Evolutionary conservation across 2,329 filamentous ascomycete species (phyloP), one percentile per base, ranked within the genome.

Genomic region (Paecilomyces niveus): DNA sequence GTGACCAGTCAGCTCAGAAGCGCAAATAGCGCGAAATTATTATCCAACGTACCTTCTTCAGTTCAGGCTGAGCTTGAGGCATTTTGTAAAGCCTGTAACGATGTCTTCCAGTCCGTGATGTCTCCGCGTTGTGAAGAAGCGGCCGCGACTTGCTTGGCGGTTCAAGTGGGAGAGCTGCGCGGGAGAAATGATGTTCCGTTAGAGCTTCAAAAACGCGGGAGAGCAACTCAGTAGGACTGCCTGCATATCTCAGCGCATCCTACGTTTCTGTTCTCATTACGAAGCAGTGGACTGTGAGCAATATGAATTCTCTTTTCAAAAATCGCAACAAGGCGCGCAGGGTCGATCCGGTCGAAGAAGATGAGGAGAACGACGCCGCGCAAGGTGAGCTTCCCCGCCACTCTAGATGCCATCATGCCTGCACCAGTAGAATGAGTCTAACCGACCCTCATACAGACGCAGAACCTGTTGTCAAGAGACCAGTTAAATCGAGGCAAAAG

Each of bases 41-140:
- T 56, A 33, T 53, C 18, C 6, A 39, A 72, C 73, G 59, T 78
- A 95, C 94, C 87, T 97, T 99, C 81, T 97, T 99, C 63, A 99
- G 85, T 81, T 99, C 95, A 70, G 94, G 94, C 80, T 97, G 94
- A 75, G 94, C 92, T 87, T 95, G 93, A 80, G 94, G 91, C 94
- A 99, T 99, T 66, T 82, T 89, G 80, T 61, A 65, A 59, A 64
- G 54, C 63, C 66, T 59, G 59, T 58, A 54, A 60, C 65, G 54
- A 45, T 62, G 7, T 61, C 54, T 67, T 53, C 65, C 62, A 63
- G 58, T 59, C 62, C 57, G 67, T 66, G 58, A 49, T 66, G 61
- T 61, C 59, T 61, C 55, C 59, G 63, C 62, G 65, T 63, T 66
- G 68, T 69, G 66, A 65, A 69, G 62, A 63, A 59, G 55, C 51